These are phyloP conservation scores for Kodamaea sagamina DNA, from an alignment of 805 yeast genomes.

Conservation along the genomic window DNA sequence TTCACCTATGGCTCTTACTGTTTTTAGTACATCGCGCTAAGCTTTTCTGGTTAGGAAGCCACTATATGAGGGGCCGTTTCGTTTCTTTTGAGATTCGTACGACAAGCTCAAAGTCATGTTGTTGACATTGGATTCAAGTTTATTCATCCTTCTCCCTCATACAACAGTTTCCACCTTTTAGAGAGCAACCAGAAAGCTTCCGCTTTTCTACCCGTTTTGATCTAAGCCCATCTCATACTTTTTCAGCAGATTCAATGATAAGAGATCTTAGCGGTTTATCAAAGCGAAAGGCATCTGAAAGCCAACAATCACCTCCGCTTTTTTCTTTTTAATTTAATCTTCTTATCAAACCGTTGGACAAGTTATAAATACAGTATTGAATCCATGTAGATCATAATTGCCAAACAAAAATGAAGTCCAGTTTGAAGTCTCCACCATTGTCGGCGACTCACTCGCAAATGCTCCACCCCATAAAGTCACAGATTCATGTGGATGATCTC, in stretches of 20 bases:
- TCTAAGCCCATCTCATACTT: too few species aligned
- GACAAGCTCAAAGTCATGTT: too few species aligned
- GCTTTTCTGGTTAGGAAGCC: background rate
- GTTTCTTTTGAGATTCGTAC: conserved; percentile 1
- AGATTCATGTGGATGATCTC: conserved; percentile 39
- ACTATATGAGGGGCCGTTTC: background rate
- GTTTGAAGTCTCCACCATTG: background rate
- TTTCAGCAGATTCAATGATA: too few species aligned
- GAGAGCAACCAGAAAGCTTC: too few species aligned
- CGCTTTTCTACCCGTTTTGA: too few species aligned
- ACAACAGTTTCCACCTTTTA: too few species aligned
- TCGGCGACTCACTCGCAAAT: background rate
- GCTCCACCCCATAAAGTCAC: conserved; percentile 21
- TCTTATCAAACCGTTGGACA: background rate
- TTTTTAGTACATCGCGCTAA: conserved; percentile 1
- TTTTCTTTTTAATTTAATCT: too few species aligned
- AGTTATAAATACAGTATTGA: background rate
- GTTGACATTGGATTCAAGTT: too few species aligned
- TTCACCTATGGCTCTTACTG: background rate
- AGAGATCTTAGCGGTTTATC: too few species aligned
- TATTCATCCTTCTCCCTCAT: too few species aligned
- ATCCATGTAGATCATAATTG: background rate
- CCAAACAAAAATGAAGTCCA: conserved; percentile 1
- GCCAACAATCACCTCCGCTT: too few species aligned
- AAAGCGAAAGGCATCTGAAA: too few species aligned